Evolutionary conservation across 768 basidiomycete species (phyloP).

Genomic region (Russula dissimulans): DNA sequence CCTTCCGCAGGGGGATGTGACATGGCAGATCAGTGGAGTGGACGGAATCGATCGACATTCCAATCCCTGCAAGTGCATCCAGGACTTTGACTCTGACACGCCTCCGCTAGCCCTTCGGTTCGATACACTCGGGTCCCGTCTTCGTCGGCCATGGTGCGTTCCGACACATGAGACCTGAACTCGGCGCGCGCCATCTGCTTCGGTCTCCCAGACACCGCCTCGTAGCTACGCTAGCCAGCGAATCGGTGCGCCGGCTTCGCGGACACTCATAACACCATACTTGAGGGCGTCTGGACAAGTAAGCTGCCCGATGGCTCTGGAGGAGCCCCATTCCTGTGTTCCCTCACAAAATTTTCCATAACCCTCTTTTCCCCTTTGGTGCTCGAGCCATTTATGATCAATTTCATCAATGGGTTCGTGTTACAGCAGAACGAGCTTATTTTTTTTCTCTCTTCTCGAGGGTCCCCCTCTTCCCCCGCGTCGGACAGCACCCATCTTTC

Average conservation of each 20-base stretch:
- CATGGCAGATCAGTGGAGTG: too few species aligned
- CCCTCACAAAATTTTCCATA: background rate
- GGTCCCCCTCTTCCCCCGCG: background rate
- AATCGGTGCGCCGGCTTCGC: background rate
- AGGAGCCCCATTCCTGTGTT: background rate
- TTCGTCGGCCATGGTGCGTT: background rate
- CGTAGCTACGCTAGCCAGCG: background rate
- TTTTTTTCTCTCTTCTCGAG: background rate
- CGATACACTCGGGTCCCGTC: background rate
- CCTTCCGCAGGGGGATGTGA: background rate
- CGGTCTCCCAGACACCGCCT: background rate
- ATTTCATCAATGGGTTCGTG: background rate
- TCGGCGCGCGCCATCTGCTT: background rate
- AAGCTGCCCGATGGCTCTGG: constrained; percentile 5
- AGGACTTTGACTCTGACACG: too few species aligned
- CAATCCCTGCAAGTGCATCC: too few species aligned
- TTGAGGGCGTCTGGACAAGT: background rate
- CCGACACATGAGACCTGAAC: background rate
- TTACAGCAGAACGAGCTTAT: background rate
- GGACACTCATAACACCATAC: background rate
- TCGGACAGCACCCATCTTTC: background rate
- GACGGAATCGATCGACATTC: too few species aligned
- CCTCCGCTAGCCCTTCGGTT: too few species aligned
- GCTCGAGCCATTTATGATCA: background rate
- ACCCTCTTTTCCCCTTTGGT: background rate